Percentiles rank a stretch among this genome's conserved stretches.
Conservation (phyloP, 768 basidiomycete genomes). For the Amanita pseudoporphyria region DNA sequence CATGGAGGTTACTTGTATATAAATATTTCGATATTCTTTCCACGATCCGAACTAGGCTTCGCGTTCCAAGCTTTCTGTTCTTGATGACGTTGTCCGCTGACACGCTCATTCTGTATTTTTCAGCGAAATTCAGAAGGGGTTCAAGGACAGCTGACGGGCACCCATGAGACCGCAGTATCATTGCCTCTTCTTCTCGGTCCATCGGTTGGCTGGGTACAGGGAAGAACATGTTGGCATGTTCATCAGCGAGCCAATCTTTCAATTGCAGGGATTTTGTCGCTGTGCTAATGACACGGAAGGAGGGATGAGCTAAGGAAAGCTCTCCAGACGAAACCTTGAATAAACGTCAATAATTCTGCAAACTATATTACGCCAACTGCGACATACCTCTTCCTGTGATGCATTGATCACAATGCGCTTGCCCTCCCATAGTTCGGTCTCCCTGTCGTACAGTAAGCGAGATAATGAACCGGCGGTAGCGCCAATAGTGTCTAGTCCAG, state of each 20-base stretch:
- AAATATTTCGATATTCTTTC: slow-evolving; percentile 37
- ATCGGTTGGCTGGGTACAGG: slow-evolving; percentile 52
- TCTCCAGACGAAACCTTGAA: slow-evolving; percentile 24
- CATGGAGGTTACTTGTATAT: slow-evolving; percentile 33
- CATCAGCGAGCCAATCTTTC: slow-evolving; percentile 60
- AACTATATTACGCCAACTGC: not conserved
- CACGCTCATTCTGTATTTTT: slow-evolving; percentile 46
- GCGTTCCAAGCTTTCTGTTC: slow-evolving; percentile 54
- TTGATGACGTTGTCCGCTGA: slow-evolving; percentile 48
- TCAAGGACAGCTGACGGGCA: slow-evolving; percentile 30
- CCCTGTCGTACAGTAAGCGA: slow-evolving; percentile 49
- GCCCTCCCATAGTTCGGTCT: slow-evolving; percentile 55
- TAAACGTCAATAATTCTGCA: not conserved
- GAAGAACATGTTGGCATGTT: slow-evolving; percentile 67
- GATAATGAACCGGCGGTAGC: slow-evolving; percentile 56
- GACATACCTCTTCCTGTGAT: slow-evolving; percentile 32
- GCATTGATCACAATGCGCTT: slow-evolving; percentile 47
- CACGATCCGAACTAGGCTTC: slow-evolving; percentile 47
- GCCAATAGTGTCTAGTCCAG: slow-evolving; percentile 56
- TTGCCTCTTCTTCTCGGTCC: slow-evolving; percentile 38
- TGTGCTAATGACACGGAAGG: slow-evolving; percentile 53
- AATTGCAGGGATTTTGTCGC: slow-evolving; percentile 55
- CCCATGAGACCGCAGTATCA: slow-evolving; percentile 39
- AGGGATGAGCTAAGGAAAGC: slow-evolving; percentile 42
- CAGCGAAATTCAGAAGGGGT: slow-evolving; percentile 41